These are phyloP conservation scores for Tylopilus sp. DNA, from an alignment of 1,284 basidiomycete genomes.

Conservation along the genomic window DNA sequence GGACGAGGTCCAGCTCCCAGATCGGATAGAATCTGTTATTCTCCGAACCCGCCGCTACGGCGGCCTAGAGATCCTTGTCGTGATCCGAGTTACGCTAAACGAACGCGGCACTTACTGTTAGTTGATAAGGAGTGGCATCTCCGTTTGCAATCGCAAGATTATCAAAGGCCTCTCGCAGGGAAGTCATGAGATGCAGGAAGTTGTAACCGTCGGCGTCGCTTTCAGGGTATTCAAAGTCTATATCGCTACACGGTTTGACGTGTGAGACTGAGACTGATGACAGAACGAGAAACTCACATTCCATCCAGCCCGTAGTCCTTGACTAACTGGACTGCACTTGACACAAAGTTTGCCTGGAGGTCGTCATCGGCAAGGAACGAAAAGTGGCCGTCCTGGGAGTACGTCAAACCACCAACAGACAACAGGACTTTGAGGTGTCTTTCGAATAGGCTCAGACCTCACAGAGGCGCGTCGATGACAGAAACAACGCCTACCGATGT, in stretches of 20 bases:
- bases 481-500: slow-evolving; percentile 25
- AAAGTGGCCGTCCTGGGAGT: slow-evolving; percentile 76
- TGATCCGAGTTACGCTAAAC: background rate
- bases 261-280: background rate
- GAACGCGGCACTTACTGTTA: slow-evolving; percentile 52
- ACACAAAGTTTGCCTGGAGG: slow-evolving; percentile 78
- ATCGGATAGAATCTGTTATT: slow-evolving; percentile 78
- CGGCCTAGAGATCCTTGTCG: slow-evolving; percentile 37
- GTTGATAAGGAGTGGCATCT: slow-evolving; percentile 66
- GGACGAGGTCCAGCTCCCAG: slow-evolving; percentile 76
- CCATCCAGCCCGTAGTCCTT: slow-evolving; percentile 94
- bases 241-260: slow-evolving; percentile 55
- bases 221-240: slow-evolving; percentile 77
- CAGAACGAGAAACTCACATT: slow-evolving; percentile 57
- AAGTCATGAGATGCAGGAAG: slow-evolving; percentile 68
- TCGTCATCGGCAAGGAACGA: slow-evolving; percentile 65
- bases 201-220: slow-evolving; percentile 64
- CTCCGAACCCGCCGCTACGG: slow-evolving; percentile 71
- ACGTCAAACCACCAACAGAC: slow-evolving; percentile 84
- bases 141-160: slow-evolving; percentile 64
- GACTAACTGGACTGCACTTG: slow-evolving; percentile 76
- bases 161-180: slow-evolving; percentile 67
- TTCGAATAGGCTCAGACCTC: slow-evolving; percentile 17
- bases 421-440: slow-evolving; percentile 83
- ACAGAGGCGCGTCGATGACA: background rate